Evolutionary conservation across 345 rosid species (phyloP).

Genomic region (Orychophragmus violaceus): DNA sequence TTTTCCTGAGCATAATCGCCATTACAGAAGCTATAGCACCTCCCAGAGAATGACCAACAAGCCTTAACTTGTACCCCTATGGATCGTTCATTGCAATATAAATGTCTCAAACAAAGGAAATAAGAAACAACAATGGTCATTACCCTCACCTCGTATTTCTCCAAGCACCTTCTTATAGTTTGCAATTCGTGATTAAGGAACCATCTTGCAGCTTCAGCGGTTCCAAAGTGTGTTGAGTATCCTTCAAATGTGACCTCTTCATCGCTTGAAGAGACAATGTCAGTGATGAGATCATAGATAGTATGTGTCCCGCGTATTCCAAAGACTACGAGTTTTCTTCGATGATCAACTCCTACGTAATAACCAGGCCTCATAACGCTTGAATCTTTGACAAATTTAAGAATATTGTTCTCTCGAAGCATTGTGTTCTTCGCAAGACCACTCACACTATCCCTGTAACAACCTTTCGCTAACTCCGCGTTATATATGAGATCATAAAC

Average conservation of each 20-base stretch:
- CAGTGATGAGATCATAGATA: conserved; percentile 78
- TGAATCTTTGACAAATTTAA: conserved; percentile 68
- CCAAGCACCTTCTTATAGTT: conserved; percentile 60
- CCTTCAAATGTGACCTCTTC: conserved; percentile 86
- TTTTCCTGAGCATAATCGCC: conserved; percentile 76
- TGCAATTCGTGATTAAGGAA: conserved; percentile 75
- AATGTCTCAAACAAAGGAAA: conserved; percentile 9
- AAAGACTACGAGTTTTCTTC: conserved; percentile 64
- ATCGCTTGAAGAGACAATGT: conserved; percentile 73
- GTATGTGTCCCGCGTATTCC: conserved; percentile 90
- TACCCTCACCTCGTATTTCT: conserved; percentile 54
- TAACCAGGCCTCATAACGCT: conserved; percentile 95
- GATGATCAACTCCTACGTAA: conserved; percentile 66
- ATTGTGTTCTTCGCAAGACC: conserved; percentile 64
- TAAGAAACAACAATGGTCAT: neutral
- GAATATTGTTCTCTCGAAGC: conserved; percentile 70
- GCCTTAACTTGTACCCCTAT: conserved; percentile 91
- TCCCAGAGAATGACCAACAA: conserved; percentile 97
- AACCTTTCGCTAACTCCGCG: conserved; percentile 74
- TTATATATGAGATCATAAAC: conserved; percentile 85
- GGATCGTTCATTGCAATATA: conserved; percentile 22
- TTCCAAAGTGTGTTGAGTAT: conserved; percentile 91
- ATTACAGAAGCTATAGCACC: conserved; percentile 80
- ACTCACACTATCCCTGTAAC: conserved; percentile 48
- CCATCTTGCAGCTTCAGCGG: conserved; percentile 95